A percentile compares a stretch with the other conserved stretches of the same genome.
These are phyloP conservation scores for Plenodomus tracheiphilus DNA, from an alignment of 2,329 filamentous ascomycete genomes.

Conservation along the genomic window DNA sequence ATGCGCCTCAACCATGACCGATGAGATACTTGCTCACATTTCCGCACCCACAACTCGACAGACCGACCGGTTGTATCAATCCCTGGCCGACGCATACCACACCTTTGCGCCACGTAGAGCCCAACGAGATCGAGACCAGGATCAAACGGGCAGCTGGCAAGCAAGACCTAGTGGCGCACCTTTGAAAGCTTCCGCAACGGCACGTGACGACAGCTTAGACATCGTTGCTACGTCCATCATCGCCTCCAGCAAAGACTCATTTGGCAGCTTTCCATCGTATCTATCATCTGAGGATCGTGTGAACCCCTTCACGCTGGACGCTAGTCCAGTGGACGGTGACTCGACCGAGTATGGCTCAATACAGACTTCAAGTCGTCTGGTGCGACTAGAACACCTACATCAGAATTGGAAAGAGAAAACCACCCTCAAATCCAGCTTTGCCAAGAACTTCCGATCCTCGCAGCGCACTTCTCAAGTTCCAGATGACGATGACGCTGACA, in stretches of 20 bases:
- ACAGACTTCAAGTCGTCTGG: slow-evolving; percentile 25
- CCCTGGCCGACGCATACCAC: slow-evolving; percentile 48
- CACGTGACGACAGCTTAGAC: not conserved
- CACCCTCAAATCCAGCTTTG: slow-evolving; percentile 10
- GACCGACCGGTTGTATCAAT: slow-evolving; percentile 48
- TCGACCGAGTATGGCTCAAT: slow-evolving; percentile 7
- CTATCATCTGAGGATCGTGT: slow-evolving; percentile 13
- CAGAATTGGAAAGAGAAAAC: slow-evolving; percentile 24
- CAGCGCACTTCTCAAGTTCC: not conserved
- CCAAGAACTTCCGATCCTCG: not conserved
- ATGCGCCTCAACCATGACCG: slow-evolving; percentile 25
- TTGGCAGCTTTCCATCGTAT: slow-evolving; percentile 40
- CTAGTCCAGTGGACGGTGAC: not conserved
- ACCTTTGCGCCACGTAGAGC: slow-evolving; percentile 32
- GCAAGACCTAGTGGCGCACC: not conserved
- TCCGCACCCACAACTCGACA: slow-evolving; percentile 47
- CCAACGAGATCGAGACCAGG: not conserved
- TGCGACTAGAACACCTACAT: slow-evolving; percentile 31
- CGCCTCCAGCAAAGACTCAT: slow-evolving; percentile 32
- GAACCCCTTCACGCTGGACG: not conserved
- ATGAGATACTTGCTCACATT: slow-evolving; percentile 52
- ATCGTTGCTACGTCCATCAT: slow-evolving; percentile 6
- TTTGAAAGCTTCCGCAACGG: not conserved
- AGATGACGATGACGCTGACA: slow-evolving; percentile 14
- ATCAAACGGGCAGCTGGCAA: not conserved